phyloP scores from a whole-genome alignment of 257 asterid genomes.

The Nicotiana knightiana region DNA sequence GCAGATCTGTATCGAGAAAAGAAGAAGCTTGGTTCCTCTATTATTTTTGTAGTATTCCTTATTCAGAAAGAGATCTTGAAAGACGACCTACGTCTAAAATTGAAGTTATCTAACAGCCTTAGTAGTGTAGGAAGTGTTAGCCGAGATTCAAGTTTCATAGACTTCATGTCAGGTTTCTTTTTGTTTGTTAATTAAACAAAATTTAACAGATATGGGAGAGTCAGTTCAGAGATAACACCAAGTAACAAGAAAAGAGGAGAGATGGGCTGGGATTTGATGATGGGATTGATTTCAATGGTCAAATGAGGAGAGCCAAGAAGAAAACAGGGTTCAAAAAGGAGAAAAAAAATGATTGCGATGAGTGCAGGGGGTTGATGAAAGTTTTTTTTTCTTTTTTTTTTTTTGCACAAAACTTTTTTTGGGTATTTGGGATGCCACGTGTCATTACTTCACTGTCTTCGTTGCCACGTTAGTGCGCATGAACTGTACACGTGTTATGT shows the following conservation, averaged over 20 bases:
- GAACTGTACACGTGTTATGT: neutral
- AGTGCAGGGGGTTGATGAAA: neutral
- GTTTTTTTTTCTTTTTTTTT: neutral
- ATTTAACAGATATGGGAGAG: neutral
- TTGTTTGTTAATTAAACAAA: neutral
- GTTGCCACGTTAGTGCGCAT: neutral
- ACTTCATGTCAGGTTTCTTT: neutral
- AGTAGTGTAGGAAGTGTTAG: slow-evolving; percentile 6
- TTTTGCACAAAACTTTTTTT: neutral
- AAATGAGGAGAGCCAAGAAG: neutral
- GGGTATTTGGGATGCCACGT: neutral
- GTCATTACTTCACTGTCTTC: neutral
- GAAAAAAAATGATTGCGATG: neutral
- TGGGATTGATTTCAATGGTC: neutral
- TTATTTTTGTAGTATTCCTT: neutral
- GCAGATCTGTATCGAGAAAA: too few relatives aligned
- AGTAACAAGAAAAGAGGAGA: neutral
- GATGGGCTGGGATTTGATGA: neutral
- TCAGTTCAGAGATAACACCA: neutral
- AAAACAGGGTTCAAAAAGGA: neutral
- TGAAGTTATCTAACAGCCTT: slow-evolving; percentile 23
- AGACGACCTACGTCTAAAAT: neutral
- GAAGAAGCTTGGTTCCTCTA: too few relatives aligned
- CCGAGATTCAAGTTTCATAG: neutral
- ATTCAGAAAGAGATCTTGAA: neutral